These are phyloP conservation scores for Fusarium sp. DNA, from an alignment of 2,329 filamentous ascomycete species.

Conservation along the genomic window DNA sequence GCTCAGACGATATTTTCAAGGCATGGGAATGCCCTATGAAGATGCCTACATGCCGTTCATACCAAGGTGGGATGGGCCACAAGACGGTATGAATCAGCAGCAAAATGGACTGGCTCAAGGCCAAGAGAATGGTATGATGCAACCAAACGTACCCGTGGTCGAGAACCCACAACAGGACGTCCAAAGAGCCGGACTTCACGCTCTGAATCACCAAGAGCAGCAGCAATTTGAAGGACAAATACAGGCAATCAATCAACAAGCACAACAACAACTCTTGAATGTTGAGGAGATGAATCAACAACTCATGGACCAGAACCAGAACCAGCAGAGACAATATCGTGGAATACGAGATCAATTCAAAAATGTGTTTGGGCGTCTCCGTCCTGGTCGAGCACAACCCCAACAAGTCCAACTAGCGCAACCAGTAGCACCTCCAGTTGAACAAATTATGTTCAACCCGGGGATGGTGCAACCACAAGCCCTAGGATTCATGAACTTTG, in stretches of 20 bases:
- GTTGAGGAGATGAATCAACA: background rate
- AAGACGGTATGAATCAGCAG: background rate
- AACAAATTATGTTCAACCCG: background rate
- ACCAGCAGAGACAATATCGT: background rate
- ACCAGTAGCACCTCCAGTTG: background rate
- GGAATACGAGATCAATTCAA: background rate
- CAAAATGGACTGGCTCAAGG: background rate
- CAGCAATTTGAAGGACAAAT: background rate
- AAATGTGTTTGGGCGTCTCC: constrained; percentile 7
- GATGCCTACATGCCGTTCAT: too few species aligned
- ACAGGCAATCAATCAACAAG: background rate
- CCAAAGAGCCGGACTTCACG: background rate
- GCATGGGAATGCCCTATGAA: too few species aligned
- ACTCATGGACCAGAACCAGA: background rate
- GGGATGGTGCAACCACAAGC: background rate
- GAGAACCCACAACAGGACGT: background rate
- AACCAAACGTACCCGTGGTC: background rate
- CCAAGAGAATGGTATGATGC: background rate
- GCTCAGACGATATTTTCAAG: too few species aligned
- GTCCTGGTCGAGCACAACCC: background rate
- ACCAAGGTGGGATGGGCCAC: background rate
- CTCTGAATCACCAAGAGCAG: background rate
- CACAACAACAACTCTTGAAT: background rate
- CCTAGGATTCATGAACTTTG: background rate
- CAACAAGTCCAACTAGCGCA: background rate